Percentiles rank a stretch among this genome's conserved stretches.
Conservation (phyloP, 139 green algal species). For the Eudorina sp. region DNA sequence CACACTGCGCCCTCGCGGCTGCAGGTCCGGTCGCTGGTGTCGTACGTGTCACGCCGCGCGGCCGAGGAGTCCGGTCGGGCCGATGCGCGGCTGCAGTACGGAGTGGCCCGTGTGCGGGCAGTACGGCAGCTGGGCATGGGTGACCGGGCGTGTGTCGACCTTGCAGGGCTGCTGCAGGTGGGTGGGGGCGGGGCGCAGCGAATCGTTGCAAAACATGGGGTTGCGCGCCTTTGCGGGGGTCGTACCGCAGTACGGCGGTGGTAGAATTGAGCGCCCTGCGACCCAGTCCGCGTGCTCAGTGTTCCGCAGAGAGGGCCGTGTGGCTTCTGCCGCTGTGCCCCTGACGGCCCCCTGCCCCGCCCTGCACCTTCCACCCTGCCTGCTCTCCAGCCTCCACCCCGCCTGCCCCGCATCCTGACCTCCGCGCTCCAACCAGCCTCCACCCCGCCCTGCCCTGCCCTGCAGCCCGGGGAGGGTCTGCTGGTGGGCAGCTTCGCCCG, state of each 20-base stretch:
- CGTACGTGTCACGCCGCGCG: constrained; percentile 51
- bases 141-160: constrained; percentile 93
- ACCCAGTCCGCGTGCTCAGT: no score
- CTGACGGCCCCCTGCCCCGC: no score
- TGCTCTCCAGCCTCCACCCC: not conserved
- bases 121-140: constrained; percentile 81
- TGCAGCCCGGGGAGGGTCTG: constrained; percentile 86
- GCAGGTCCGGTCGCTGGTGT: constrained; percentile 63
- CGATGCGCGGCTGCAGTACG: constrained; percentile 44
- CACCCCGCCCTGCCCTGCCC: not conserved
- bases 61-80: constrained; percentile 11
- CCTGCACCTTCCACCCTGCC: no score
- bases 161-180: constrained; percentile 72
- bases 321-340: no score
- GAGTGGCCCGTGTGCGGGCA: constrained; percentile 52
- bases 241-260: no score
- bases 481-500: constrained; percentile 91
- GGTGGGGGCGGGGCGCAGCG: not conserved
- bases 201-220: no score
- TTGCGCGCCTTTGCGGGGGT: no score
- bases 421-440: not conserved
- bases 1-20: not conserved
- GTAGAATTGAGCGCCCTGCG: no score
- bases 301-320: no score
- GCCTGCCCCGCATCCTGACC: not conserved